Conservation (phyloP, 176 grass and related monocot species). For the Pharus latifolius region DNA sequence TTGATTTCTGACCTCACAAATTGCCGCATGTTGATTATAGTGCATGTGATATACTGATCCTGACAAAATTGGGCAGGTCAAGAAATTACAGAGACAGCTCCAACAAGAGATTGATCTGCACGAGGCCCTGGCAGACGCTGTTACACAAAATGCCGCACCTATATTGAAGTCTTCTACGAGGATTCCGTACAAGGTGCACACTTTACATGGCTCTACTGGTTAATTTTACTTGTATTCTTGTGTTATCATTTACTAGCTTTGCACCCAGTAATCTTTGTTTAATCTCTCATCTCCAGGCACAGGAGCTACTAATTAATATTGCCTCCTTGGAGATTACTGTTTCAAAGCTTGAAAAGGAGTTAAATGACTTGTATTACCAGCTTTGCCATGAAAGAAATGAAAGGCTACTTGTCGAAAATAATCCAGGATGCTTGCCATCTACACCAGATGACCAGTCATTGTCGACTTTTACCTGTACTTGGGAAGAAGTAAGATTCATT, state of each 20-base stretch:
- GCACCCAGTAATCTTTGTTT: not conserved
- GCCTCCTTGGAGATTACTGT: conserved; percentile 61
- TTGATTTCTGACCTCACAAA: not conserved
- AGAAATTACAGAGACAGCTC: conserved; percentile 76
- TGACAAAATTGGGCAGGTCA: conserved; percentile 36
- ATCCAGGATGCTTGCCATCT: conserved; percentile 36
- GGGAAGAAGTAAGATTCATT: conserved; percentile 73
- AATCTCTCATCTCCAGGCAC: conserved; percentile 25
- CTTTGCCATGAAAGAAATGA: conserved; percentile 86
- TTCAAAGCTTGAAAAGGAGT: conserved; percentile 75
- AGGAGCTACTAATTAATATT: conserved; percentile 64
- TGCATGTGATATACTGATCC: not conserved
- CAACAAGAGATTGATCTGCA: conserved; percentile 83
- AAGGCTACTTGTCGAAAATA: conserved; percentile 62
- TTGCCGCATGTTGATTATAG: not conserved
- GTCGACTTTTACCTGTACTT: conserved; percentile 58
- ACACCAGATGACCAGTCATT: conserved; percentile 28
- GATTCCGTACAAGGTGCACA: conserved; percentile 60
- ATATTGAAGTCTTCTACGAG: conserved; percentile 50
- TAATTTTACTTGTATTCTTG: not conserved
- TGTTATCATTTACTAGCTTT: not conserved
- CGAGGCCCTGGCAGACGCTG: conserved; percentile 56
- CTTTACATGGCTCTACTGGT: not conserved
- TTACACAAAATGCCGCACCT: conserved; percentile 29
- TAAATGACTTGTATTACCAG: conserved; percentile 69